Evolutionary conservation across 257 asterid genomes (phyloP).

Genomic region (Solanum chmielewskii): DNA sequence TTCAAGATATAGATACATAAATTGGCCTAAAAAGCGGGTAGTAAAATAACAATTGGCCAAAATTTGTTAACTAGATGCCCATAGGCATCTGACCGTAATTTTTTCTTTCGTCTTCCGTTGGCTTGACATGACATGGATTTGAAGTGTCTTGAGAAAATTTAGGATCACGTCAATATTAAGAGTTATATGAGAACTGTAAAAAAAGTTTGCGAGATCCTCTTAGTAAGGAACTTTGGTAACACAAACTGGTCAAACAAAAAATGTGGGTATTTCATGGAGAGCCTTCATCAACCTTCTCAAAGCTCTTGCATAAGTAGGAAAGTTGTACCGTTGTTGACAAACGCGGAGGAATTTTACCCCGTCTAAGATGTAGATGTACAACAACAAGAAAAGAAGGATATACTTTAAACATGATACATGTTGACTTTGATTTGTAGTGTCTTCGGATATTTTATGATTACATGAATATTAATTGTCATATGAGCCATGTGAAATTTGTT

Average conservation of each 20-base stretch:
- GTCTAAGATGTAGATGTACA: neutral
- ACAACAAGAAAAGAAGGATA: neutral
- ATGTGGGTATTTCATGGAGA: neutral
- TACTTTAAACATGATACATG: neutral
- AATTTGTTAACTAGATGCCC: neutral
- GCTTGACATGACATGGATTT: neutral
- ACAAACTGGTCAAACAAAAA: neutral
- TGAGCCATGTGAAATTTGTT: neutral
- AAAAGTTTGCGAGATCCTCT: neutral
- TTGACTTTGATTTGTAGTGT: neutral
- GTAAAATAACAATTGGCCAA: neutral
- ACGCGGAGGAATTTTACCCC: neutral
- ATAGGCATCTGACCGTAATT: neutral
- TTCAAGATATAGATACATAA: neutral
- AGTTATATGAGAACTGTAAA: neutral
- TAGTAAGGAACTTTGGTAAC: neutral
- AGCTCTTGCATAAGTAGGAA: neutral
- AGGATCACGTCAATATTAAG: neutral
- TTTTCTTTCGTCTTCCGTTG: neutral
- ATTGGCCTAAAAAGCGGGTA: neutral
- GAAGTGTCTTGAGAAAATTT: neutral
- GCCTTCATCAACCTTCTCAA: neutral
- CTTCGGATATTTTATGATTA: neutral
- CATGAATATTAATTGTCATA: neutral
- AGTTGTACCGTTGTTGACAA: neutral